Evolutionary conservation across 1,139 yeast genomes (phyloP), one percentile per base, ranked within the genome.

Genomic region (Insectozyma bohioensis): DNA sequence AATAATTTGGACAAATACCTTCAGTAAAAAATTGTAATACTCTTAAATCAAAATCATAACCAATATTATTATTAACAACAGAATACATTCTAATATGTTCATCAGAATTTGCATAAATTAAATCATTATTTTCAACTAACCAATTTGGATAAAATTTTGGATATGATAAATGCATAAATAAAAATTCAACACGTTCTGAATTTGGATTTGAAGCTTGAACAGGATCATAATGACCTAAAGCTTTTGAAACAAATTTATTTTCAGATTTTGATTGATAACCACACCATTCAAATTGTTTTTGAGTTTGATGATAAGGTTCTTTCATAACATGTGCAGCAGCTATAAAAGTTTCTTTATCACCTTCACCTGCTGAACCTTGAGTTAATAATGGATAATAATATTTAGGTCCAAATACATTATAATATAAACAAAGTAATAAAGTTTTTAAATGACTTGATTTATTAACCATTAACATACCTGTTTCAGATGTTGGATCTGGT

Each of bases 341-440:
- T 17, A 79, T 70, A 42, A 78, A 79, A 0, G 85, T 78, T 45
- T 80, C 86, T 52, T 79, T 80, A 46, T 80, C 86, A 30, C 86
- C 86, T 55, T 80, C 84, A 16, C 85, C 86, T 1, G 85, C 84
- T 10, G 80, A 68, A 5, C 85, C 85, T 53, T 78, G 85, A 0
- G 84, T 72, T 43, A 79, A 56, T 35, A 80, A 52, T 4, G 84
- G 80, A 47, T 79, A 79, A 50, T 77, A 80, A 44, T 61, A 65
- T 24, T 72, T 51, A 7, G 83, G 82, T 0, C 86, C 86, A 54
- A 63, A 75, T 3, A 77, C 61, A 50, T 79, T 79, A 47, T 79
- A 78, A 53, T 78, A 80, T 20, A 79, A 54, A 4, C 79, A 63
- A 20, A 79, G 54, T 20, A 78, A 52, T 33, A 79, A 52, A 0